phyloP scores from a whole-genome alignment of 1,139 yeast genomes.

The Pichia sp. region DNA sequence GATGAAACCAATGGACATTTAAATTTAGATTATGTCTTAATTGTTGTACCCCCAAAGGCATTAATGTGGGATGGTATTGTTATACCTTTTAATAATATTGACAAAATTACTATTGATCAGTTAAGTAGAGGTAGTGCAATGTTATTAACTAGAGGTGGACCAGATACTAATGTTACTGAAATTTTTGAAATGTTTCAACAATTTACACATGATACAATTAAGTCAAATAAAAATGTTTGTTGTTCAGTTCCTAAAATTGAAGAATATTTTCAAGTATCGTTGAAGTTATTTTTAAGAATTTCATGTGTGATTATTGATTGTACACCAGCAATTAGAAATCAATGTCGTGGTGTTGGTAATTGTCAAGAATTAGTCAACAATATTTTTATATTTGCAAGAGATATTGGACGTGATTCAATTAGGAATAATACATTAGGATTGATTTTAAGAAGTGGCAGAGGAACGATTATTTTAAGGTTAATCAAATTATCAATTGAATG shows the following conservation, averaged over 20 bases:
- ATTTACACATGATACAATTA: conserved; percentile 49
- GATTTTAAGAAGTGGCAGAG: conserved; percentile 40
- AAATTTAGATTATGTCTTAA: conserved; percentile 52
- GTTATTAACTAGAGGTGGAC: conserved; percentile 61
- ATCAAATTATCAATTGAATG: conserved; percentile 78
- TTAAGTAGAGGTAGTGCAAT: conserved; percentile 66
- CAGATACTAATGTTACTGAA: conserved; percentile 37
- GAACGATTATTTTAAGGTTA: conserved; percentile 65
- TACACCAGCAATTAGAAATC: conserved; percentile 46
- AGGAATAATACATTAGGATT: conserved; percentile 49
- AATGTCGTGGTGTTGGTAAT: conserved; percentile 43
- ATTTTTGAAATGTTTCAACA: conserved; percentile 45
- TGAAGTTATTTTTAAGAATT: conserved; percentile 63
- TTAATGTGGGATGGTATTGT: conserved; percentile 87
- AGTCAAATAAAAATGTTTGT: conserved; percentile 49
- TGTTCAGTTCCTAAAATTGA: conserved; percentile 74
- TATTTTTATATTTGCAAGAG: conserved; percentile 74
- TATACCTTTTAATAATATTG: conserved; percentile 42
- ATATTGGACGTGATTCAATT: conserved; percentile 71
- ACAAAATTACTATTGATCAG: conserved; percentile 30
- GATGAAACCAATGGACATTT: conserved; percentile 29
- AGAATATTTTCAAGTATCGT: conserved; percentile 60
- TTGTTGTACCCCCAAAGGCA: conserved; percentile 77
- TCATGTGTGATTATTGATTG: conserved; percentile 63
- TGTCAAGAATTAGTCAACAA: conserved; percentile 75